Evolutionary conservation across 306 rosid genomes (phyloP).

Genomic region (Quercus bicolor): DNA sequence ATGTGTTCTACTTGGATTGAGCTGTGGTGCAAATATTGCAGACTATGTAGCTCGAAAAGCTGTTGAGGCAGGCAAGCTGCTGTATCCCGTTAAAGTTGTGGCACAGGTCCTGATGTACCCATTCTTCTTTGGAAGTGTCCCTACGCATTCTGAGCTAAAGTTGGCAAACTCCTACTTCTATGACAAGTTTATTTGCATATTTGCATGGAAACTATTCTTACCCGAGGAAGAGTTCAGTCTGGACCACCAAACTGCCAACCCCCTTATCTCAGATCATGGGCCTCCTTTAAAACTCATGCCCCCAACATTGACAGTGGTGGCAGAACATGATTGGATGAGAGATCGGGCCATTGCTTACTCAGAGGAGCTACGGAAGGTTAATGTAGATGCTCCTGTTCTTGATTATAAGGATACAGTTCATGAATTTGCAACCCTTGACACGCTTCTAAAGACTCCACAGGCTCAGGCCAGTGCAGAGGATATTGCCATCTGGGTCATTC

Average conservation of each 20-base stretch:
- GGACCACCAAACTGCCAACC: slow-evolving; percentile 92
- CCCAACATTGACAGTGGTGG: slow-evolving; percentile 86
- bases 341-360: slow-evolving; percentile 96
- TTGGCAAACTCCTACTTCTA: slow-evolving; percentile 90
- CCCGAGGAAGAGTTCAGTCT: slow-evolving; percentile 76
- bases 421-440: slow-evolving; percentile 88
- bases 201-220: slow-evolving; percentile 90
- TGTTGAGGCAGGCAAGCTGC: slow-evolving; percentile 77
- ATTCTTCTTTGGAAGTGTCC: slow-evolving; percentile 73
- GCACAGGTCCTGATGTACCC: slow-evolving; percentile 94
- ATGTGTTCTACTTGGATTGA: slow-evolving; percentile 91
- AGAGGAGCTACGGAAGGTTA: slow-evolving; percentile 88
- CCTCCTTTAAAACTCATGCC: slow-evolving; percentile 88
- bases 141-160: slow-evolving; percentile 89
- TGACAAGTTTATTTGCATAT: slow-evolving; percentile 87
- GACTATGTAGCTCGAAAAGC: slow-evolving; percentile 86
- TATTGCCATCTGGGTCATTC: slow-evolving; percentile 83
- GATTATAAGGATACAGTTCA: slow-evolving; percentile 93
- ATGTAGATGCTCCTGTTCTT: slow-evolving; percentile 81
- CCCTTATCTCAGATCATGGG: slow-evolving; percentile 60
- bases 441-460: slow-evolving; percentile 85
- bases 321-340: slow-evolving; percentile 96
- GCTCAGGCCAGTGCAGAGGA: slow-evolving; percentile 93
- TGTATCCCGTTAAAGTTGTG: slow-evolving; percentile 93
- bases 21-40: slow-evolving; percentile 98